phyloP scores from a whole-genome alignment of 768 basidiomycete genomes.

The Mycena epipterygia region DNA sequence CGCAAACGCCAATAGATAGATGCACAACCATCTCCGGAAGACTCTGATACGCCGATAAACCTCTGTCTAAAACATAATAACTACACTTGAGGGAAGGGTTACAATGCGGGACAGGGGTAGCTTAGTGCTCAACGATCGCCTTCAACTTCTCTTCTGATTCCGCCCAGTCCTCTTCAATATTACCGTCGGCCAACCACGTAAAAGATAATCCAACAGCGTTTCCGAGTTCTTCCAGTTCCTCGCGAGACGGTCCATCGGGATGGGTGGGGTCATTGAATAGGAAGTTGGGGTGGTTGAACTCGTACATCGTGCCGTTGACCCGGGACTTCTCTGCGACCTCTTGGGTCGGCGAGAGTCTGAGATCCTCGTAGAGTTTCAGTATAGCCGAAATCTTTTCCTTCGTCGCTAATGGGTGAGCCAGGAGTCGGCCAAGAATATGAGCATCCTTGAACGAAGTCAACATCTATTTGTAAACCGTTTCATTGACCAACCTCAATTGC shows the following conservation, averaged over 20 bases:
- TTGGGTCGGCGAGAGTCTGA: not conserved
- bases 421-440: slow-evolving; percentile 16
- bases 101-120: too few relatives aligned
- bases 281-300: slow-evolving; percentile 24
- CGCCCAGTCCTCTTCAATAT: slow-evolving; percentile 6
- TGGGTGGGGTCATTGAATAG: slow-evolving; percentile 14
- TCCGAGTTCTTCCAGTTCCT: slow-evolving; percentile 13
- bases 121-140: not conserved
- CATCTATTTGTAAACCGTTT: not conserved
- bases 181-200: slow-evolving; percentile 8
- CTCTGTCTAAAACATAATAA: too few relatives aligned
- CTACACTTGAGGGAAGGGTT: too few relatives aligned
- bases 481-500: slow-evolving; percentile 6
- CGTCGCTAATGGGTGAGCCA: not conserved
- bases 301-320: slow-evolving; percentile 21
- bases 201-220: slow-evolving; percentile 1
- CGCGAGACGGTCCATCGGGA: slow-evolving; percentile 6
- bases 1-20: too few relatives aligned
- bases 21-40: too few relatives aligned
- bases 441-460: slow-evolving; percentile 1
- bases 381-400: not conserved
- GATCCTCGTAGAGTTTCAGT: slow-evolving; percentile 14
- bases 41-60: too few relatives aligned
- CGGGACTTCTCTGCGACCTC: slow-evolving; percentile 10
- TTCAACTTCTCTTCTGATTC: slow-evolving; percentile 12